Evolutionary conservation across 2,329 filamentous ascomycete genomes (phyloP).

Genomic region (Trichoderma citrinoviride): DNA sequence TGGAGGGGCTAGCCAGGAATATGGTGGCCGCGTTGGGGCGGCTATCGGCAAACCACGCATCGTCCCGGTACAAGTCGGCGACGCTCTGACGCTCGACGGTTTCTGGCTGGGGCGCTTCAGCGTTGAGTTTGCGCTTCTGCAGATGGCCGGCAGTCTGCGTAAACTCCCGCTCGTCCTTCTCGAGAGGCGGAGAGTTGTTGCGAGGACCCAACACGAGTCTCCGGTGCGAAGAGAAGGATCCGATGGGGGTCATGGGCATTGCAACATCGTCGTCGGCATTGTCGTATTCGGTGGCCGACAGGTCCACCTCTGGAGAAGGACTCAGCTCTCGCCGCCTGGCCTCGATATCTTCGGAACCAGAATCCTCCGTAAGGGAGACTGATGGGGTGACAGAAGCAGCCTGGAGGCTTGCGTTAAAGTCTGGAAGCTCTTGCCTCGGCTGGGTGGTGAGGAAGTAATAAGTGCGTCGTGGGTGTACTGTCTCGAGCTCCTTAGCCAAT

Average conservation of each 20-base stretch:
- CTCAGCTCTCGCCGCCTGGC: slow-evolving; percentile 70
- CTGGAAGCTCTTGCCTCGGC: slow-evolving; percentile 76
- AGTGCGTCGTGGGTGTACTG: slow-evolving; percentile 87
- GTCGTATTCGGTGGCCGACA: slow-evolving; percentile 84
- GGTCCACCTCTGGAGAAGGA: slow-evolving; percentile 88
- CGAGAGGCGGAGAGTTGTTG: slow-evolving; percentile 81
- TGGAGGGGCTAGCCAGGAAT: slow-evolving; percentile 55
- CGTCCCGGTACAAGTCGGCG: slow-evolving; percentile 44
- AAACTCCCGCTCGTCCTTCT: slow-evolving; percentile 95
- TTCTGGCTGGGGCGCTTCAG: slow-evolving; percentile 37
- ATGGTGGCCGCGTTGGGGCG: slow-evolving; percentile 37
- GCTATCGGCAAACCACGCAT: slow-evolving; percentile 54
- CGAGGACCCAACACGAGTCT: slow-evolving; percentile 47
- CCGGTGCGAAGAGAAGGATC: slow-evolving; percentile 57
- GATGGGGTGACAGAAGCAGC: slow-evolving; percentile 75
- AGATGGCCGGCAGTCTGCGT: slow-evolving; percentile 90
- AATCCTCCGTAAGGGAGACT: slow-evolving; percentile 58
- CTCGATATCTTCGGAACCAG: slow-evolving; percentile 67
- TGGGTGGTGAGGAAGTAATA: slow-evolving; percentile 96
- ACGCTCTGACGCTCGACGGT: slow-evolving; percentile 30
- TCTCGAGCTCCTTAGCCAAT: slow-evolving; percentile 87
- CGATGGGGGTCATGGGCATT: slow-evolving; percentile 60
- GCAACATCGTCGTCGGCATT: slow-evolving; percentile 60
- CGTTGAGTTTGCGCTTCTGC: slow-evolving; percentile 61
- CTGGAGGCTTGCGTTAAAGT: slow-evolving; percentile 34